Conservation (phyloP, 2,329 filamentous ascomycete genomes). For the Botrytis fabae region DNA sequence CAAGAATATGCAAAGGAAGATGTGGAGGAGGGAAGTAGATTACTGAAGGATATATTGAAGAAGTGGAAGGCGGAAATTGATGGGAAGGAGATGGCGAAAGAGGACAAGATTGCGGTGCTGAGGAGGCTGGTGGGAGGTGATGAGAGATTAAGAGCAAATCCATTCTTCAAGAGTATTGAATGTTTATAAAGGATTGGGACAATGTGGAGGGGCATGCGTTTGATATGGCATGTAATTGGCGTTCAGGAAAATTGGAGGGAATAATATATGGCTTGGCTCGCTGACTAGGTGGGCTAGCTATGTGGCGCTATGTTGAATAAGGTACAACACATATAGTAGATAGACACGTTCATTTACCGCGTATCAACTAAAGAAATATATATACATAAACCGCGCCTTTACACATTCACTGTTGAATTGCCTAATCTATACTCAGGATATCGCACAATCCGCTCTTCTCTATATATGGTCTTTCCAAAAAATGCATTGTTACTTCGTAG, state of each 20-base stretch:
- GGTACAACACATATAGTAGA: background rate
- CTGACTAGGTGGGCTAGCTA: background rate
- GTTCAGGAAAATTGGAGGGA: background rate
- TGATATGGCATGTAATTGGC: background rate
- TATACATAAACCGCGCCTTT: background rate
- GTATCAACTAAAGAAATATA: background rate
- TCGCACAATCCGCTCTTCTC: background rate
- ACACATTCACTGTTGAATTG: background rate
- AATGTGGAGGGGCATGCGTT: background rate
- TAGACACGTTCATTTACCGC: no score
- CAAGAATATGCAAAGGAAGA: conserved; percentile 73
- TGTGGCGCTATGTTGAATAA: background rate
- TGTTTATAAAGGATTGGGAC: conserved; percentile 35
- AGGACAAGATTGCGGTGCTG: conserved; percentile 77
- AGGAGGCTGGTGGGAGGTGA: conserved; percentile 76
- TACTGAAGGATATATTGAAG: conserved; percentile 80
- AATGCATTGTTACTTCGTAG: background rate
- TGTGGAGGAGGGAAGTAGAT: conserved; percentile 80
- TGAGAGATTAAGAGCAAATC: conserved; percentile 61
- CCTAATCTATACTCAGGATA: background rate
- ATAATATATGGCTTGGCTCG: background rate
- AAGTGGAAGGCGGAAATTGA: conserved; percentile 75
- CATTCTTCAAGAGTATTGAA: conserved; percentile 65
- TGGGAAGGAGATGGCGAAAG: conserved; percentile 60
- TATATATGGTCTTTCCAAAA: background rate